Conservation (phyloP, 768 basidiomycete genomes). For the Cystofilobasidium macerans region DNA sequence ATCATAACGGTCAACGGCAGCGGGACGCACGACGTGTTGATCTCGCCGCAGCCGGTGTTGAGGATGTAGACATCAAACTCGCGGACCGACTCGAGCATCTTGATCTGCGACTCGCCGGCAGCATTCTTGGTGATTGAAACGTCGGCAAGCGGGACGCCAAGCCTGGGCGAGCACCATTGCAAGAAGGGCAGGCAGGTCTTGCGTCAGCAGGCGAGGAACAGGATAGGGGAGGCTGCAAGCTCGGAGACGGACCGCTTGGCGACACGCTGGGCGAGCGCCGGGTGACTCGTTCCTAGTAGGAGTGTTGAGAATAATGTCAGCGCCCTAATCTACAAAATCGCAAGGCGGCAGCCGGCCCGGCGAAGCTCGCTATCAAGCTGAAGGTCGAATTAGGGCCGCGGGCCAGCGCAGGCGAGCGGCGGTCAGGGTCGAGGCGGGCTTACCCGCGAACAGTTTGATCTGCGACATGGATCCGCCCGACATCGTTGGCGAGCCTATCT, state of each 20-base stretch:
- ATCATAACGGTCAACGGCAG: neutral
- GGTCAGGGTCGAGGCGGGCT: neutral
- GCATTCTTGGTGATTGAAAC: constrained; percentile 82
- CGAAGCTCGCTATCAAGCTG: no score
- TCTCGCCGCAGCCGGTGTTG: constrained; percentile 42
- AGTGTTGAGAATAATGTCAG: neutral
- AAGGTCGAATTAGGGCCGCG: neutral
- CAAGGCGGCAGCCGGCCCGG: neutral
- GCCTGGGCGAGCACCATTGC: constrained; percentile 46
- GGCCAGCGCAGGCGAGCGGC: neutral
- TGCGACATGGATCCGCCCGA: constrained; percentile 21
- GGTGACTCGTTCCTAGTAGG: constrained; percentile 21
- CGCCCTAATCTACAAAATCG: no score
- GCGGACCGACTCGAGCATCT: constrained; percentile 86
- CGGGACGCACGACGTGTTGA: constrained; percentile 25
- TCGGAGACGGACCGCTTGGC: constrained; percentile 20
- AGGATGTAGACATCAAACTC: constrained; percentile 99
- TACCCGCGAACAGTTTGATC: constrained; percentile 26
- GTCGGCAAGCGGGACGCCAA: constrained; percentile 61
- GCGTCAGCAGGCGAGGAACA: neutral
- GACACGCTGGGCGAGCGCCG: constrained; percentile 18
- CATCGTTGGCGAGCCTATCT: neutral
- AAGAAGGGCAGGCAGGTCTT: neutral
- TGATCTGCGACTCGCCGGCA: constrained; percentile 90
- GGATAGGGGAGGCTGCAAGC: neutral